Percentiles rank a stretch among this genome's conserved stretches.
These are phyloP conservation scores for Kernera saxatilis DNA, from an alignment of 345 rosid species.

Conservation along the genomic window DNA sequence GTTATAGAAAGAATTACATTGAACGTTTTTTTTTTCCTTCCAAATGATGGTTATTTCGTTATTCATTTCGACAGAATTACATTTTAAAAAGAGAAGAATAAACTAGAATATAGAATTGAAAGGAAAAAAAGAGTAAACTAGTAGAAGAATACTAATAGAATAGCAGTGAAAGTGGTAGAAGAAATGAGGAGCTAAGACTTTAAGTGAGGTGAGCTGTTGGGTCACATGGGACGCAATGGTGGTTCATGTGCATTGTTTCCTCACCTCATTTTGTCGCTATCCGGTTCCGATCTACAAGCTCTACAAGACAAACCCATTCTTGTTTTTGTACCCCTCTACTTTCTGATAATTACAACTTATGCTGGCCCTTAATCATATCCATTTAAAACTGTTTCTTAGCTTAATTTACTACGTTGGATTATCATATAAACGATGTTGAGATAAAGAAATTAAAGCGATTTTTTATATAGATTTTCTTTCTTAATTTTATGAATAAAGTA, in stretches of 20 bases:
- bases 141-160: neutral
- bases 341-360: neutral
- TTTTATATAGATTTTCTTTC: neutral
- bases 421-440: neutral
- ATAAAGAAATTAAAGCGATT: neutral
- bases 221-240: conserved; percentile 9
- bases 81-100: too few relatives aligned
- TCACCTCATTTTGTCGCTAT: conserved; percentile 3
- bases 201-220: conserved; percentile 1
- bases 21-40: too few relatives aligned
- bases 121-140: too few relatives aligned
- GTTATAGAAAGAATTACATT: too few relatives aligned
- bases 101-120: too few relatives aligned
- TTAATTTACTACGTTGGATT: neutral
- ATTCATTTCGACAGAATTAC: too few relatives aligned
- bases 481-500: neutral
- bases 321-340: neutral
- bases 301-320: neutral
- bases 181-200: neutral
- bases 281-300: conserved; percentile 4
- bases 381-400: neutral
- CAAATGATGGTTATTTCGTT: too few relatives aligned
- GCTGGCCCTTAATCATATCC: neutral
- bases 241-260: conserved; percentile 15
- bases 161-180: too few relatives aligned